Percentiles rank a stretch among this genome's conserved stretches.
phyloP scores from a whole-genome alignment of 202 grass and related monocot species.

The Setaria italica region DNA sequence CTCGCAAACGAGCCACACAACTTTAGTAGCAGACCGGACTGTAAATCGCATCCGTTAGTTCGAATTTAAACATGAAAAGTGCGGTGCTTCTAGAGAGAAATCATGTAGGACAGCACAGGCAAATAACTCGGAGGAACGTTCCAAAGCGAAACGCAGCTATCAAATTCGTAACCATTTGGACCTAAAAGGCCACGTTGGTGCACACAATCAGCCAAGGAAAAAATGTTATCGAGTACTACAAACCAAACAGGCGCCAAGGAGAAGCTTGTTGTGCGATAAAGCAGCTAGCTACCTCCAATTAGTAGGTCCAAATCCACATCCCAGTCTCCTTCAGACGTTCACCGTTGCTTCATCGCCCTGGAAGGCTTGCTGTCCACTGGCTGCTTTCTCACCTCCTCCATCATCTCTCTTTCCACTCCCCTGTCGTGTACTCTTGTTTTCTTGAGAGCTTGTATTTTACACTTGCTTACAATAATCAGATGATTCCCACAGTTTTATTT shows the following conservation, averaged over 20 bases:
- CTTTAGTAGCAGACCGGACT: not conserved
- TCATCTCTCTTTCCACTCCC: not conserved
- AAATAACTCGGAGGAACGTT: slow-evolving; percentile 27
- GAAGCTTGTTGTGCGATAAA: slow-evolving; percentile 49
- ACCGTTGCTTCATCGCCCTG: slow-evolving; percentile 20
- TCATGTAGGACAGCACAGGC: not conserved
- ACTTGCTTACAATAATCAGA: not conserved
- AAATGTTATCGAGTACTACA: not conserved
- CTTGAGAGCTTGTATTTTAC: not conserved
- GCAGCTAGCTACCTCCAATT: not conserved
- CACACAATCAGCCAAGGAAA: not conserved
- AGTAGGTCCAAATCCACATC: slow-evolving; percentile 30
- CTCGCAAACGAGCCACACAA: not conserved
- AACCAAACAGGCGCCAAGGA: slow-evolving; percentile 39
- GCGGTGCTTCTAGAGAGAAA: slow-evolving; percentile 30
- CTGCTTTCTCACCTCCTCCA: not conserved
- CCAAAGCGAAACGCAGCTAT: not conserved
- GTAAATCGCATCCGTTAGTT: not conserved
- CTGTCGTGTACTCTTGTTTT: not conserved
- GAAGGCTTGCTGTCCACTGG: slow-evolving; percentile 3
- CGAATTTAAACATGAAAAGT: not conserved
- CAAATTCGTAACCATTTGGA: slow-evolving; percentile 54
- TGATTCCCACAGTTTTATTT: not conserved
- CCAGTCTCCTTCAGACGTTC: slow-evolving; percentile 6
- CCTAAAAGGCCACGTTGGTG: slow-evolving; percentile 39